phyloP scores from a whole-genome alignment of 345 rosid genomes.

The Hirschfeldia incana region DNA sequence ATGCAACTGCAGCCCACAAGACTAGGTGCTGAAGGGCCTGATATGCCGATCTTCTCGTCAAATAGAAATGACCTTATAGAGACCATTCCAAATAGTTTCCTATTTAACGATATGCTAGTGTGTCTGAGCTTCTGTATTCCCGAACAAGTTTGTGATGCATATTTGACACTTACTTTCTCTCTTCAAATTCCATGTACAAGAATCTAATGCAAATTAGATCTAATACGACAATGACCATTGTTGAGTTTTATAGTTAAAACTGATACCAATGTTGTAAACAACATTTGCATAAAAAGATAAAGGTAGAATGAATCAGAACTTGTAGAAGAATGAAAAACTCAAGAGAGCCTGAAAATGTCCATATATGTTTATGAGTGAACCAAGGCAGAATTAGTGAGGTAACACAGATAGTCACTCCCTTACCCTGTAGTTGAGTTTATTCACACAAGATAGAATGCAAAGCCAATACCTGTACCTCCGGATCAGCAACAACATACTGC shows the following conservation, averaged over 20 bases:
- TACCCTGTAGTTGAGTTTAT: too few relatives aligned
- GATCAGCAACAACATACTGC: conserved; percentile 99
- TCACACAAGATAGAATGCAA: too few relatives aligned
- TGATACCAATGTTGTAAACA: neutral
- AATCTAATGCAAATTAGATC: neutral
- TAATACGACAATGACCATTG: neutral
- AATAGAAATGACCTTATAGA: too few relatives aligned
- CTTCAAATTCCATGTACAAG: neutral
- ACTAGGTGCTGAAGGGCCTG: neutral
- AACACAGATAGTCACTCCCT: too few relatives aligned
- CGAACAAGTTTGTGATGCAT: neutral
- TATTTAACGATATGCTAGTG: neutral
- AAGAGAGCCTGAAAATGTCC: neutral
- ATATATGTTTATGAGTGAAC: neutral
- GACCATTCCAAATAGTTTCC: neutral
- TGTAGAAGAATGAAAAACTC: neutral
- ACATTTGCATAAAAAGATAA: neutral
- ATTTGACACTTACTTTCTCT: neutral
- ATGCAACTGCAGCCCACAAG: neutral
- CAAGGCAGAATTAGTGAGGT: neutral
- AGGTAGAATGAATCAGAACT: neutral
- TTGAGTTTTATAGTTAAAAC: neutral
- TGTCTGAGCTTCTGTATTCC: neutral
- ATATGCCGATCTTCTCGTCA: neutral
- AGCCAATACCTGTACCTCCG: conserved; percentile 81